A percentile compares a stretch with the other conserved stretches of the same genome.
phyloP scores from a whole-genome alignment of 345 rosid genomes.

The Diplotaxis tenuifolia region DNA sequence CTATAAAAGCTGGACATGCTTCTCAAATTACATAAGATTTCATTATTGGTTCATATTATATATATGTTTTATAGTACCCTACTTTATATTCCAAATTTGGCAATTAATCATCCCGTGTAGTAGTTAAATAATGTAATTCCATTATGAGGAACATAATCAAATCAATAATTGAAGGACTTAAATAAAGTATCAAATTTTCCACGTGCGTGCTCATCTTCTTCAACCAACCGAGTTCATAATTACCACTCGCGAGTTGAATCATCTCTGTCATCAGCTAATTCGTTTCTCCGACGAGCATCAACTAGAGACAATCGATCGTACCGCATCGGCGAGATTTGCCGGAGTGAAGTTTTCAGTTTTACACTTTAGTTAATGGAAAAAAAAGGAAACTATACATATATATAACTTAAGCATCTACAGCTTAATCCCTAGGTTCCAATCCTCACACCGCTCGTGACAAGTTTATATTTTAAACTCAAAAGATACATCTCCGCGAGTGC shows the following conservation, averaged over 20 bases:
- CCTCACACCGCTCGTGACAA: slow-evolving; percentile 30
- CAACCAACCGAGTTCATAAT: background rate
- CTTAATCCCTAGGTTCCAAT: too few species aligned
- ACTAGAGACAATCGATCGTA: background rate
- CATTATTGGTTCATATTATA: too few species aligned
- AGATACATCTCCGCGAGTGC: too few species aligned
- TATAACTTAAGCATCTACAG: too few species aligned
- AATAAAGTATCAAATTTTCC: background rate
- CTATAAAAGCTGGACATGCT: background rate
- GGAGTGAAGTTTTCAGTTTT: background rate
- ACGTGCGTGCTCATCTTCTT: background rate
- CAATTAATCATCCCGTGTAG: background rate
- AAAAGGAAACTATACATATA: background rate
- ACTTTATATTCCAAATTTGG: background rate
- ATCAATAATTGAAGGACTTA: background rate
- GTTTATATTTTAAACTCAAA: too few species aligned
- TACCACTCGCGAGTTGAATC: background rate
- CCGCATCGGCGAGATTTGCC: background rate
- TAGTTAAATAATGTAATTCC: background rate
- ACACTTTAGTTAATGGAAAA: background rate
- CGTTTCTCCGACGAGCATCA: background rate
- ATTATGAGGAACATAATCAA: background rate
- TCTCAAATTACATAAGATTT: background rate
- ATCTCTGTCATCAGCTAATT: background rate
- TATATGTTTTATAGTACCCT: background rate